Evolutionary conservation across 1,284 basidiomycete genomes (phyloP).

Genomic region (Rhodotorula sp.): DNA sequence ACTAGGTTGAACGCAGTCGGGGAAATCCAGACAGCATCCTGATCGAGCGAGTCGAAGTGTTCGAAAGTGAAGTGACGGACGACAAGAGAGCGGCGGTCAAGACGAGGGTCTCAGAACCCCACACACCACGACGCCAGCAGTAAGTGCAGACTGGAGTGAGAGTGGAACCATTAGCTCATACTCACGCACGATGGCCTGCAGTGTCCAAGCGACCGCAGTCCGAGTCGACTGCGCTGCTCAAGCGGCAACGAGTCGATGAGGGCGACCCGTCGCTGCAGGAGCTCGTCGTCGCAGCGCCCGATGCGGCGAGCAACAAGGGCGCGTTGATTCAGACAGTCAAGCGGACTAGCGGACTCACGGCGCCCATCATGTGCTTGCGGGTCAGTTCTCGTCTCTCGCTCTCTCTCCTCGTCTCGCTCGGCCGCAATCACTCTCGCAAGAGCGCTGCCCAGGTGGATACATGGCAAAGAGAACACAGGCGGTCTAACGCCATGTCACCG

Average conservation of each 20-base stretch:
- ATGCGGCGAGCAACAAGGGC: slow-evolving; percentile 30
- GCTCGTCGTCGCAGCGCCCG: slow-evolving; percentile 39
- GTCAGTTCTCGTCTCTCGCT: slow-evolving; percentile 9
- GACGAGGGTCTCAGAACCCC: background rate
- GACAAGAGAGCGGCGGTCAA: background rate
- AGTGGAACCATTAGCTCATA: background rate
- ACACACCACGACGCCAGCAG: background rate
- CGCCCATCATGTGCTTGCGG: slow-evolving; percentile 45
- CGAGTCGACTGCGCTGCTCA: slow-evolving; percentile 28
- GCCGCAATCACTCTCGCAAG: background rate
- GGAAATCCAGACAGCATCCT: too few relatives aligned
- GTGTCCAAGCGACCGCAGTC: slow-evolving; percentile 30
- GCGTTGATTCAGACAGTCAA: slow-evolving; percentile 43
- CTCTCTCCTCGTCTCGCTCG: background rate
- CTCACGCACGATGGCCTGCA: background rate
- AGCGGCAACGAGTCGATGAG: slow-evolving; percentile 39
- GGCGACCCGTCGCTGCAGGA: slow-evolving; percentile 38
- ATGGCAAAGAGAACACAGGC: too few relatives aligned
- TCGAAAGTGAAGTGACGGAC: background rate
- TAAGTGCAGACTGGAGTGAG: background rate
- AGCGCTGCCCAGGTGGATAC: background rate
- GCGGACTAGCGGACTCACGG: slow-evolving; percentile 41
- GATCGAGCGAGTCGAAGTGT: background rate
- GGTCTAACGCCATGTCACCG: too few relatives aligned
- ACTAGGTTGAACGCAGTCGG: background rate